Evolutionary conservation across 192 early-diverging fungal species (phyloP).

Genomic region (Coemansia asiatica): DNA sequence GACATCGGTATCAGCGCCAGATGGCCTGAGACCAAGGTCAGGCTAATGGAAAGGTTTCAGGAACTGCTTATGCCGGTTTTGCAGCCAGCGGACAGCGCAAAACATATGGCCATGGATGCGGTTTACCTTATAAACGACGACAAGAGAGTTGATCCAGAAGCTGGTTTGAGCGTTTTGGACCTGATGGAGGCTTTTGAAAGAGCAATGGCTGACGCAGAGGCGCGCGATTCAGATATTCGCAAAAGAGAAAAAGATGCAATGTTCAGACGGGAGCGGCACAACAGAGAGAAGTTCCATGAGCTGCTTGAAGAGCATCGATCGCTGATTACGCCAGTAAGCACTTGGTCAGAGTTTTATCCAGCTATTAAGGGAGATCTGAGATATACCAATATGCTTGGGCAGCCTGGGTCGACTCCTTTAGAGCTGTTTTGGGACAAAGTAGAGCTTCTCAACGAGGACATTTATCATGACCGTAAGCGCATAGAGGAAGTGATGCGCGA

Average conservation of each 20-base stretch:
- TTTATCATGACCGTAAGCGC: constrained; percentile 66
- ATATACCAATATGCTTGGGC: constrained; percentile 72
- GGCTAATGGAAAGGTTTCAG: constrained; percentile 23
- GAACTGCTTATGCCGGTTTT: constrained; percentile 40
- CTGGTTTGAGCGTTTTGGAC: constrained; percentile 76
- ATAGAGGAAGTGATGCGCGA: constrained; percentile 55
- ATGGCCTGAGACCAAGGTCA: constrained; percentile 29
- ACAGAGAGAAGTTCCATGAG: constrained; percentile 69
- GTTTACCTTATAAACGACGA: constrained; percentile 7
- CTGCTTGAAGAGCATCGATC: constrained; percentile 65
- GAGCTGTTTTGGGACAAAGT: constrained; percentile 94
- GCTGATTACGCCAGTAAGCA: constrained; percentile 67
- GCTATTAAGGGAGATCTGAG: constrained; percentile 67
- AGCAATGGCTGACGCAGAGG: constrained; percentile 59
- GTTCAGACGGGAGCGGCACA: constrained; percentile 67
- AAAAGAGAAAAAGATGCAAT: constrained; percentile 51
- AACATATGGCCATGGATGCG: constrained; percentile 19
- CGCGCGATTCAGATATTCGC: constrained; percentile 61
- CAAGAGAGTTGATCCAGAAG: constrained; percentile 23
- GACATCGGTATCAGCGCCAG: constrained; percentile 13
- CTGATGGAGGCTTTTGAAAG: constrained; percentile 81
- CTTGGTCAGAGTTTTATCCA: constrained; percentile 86
- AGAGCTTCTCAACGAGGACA: constrained; percentile 74
- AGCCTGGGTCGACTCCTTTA: constrained; percentile 80
- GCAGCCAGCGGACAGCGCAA: constrained; percentile 12